Evolutionary conservation across 2,329 filamentous ascomycete species (phyloP), one percentile per base, ranked within the genome.

Genomic region (Trichoderma lentiforme): DNA sequence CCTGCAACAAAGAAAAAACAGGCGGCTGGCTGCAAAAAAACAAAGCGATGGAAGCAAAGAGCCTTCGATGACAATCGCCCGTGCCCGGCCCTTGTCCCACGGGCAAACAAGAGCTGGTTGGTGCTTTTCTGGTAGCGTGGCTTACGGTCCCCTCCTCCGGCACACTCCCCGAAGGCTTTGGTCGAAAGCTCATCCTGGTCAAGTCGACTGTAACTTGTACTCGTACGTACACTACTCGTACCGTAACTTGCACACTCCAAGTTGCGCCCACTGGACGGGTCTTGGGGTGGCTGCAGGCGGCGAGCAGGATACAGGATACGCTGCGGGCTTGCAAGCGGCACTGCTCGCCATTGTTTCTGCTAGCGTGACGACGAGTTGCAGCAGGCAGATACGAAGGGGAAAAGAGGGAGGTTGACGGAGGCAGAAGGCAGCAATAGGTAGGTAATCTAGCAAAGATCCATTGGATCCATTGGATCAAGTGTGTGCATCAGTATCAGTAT

Each of bases 41-140:
- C 32, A 43, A 39, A 47, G 26, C 14, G 12, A 61, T 34, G 28
- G 39, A 56, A 51, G 57, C 57, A 60, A 21, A 30, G 30, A 14
- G 57, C 28, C 57, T 30, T 60, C 57, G 32, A 60, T 64, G 62
- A 53, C 62, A 47, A 26, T n/a, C 56, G 66, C 56, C 64, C 34
- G 56, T n/a, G 56, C 56, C 66, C 57, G 57, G 60, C 39, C 66
- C 66, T 61, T 61, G 66, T 61, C 56, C 66, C 14, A 61, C 66
- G 28, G 56, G 56, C 66, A 68, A 68, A 68, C 70, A 72, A 68
- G 57, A 63, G 62, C 70, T 72, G 70, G 70, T 66, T 72, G 70
- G 70, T 72, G 70, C 70, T 63, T 24, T 21, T 21, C 15, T 32
- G 63, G 58, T 58, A 72, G 65, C 66, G 71, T 64, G 65, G 66